These are phyloP conservation scores for Batkoa obscura DNA, from an alignment of 371 early-diverging fungal species.

Conservation along the genomic window DNA sequence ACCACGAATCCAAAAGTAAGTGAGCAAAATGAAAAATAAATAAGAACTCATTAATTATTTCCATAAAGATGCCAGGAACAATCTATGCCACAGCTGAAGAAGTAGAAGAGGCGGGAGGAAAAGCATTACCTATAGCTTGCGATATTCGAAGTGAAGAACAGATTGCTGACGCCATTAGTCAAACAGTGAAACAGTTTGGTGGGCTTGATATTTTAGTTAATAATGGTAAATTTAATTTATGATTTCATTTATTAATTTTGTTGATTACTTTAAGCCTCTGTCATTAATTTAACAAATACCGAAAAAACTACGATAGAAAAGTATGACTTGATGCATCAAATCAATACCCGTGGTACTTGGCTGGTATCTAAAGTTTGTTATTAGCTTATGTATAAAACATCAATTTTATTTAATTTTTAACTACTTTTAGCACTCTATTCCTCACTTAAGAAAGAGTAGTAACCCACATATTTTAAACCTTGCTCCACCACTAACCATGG, in stretches of 20 bases:
- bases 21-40: not conserved
- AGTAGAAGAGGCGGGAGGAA: conserved; percentile 47
- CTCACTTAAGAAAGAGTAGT: conserved; percentile 23
- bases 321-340: conserved; percentile 59
- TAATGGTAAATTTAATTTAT: conserved; percentile 18
- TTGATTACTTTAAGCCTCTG: conserved; percentile 21
- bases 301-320: conserved; percentile 35
- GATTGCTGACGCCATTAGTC: conserved; percentile 34
- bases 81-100: conserved; percentile 44
- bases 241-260: not conserved
- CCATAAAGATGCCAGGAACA: conserved; percentile 5
- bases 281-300: conserved; percentile 46
- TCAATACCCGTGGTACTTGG: conserved; percentile 70
- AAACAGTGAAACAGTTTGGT: conserved; percentile 41
- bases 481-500: conserved; percentile 47
- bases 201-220: conserved; percentile 64
- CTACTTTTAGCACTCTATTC: conserved; percentile 22
- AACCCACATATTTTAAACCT: conserved; percentile 56
- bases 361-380: conserved; percentile 54
- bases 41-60: no score
- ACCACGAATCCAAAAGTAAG: conserved; percentile 43
- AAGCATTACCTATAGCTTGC: conserved; percentile 52
- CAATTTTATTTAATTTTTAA: no score
- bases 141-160: conserved; percentile 63
- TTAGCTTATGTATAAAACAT: not conserved